Base-by-base conservation (phyloP, 179 eudicot species). In the Dionaea muscipula region DNA sequence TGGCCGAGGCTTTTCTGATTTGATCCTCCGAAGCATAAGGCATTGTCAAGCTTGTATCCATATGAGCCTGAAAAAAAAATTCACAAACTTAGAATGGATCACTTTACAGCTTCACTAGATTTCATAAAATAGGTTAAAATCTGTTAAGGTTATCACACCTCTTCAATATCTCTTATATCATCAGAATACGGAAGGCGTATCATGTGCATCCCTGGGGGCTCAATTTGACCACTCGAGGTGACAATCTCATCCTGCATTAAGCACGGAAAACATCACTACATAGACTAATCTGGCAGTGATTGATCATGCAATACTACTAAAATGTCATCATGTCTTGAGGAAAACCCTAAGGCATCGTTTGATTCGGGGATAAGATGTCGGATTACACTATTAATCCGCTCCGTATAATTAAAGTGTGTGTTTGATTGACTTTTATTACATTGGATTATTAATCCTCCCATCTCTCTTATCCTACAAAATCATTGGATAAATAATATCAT, bases 191-290 rank as follows among this genome's bases (percentile, higher is more conserved):
- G 99, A 60, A 93, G 89, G 65, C 78, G 73, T 67, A 93, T 81
- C 96, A 93, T 84, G 79, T 93, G 89, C 96, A 93, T 68, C 65
- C 99, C 99, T 51, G 99, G 94, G 31, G 99, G 99, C 72, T 93
- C 99, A 66, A 85, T 68, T 76, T 82, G 96, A 68, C 95, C 93
- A 57, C 94, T 58, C 20, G 78, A 26, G 72, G 56, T 78, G 45
- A 58, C 49, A 66, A 82, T 75, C 77, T 93, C 99, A 51, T 88
- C 99, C 99, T 93, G 87, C 76, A 70, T 50, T 46, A 26, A 50
- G 18, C 22, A 19, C 37, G 33, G 23, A 48, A 35, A 12, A 19
- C 33, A 60, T 36, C 22, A 49, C 9, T 18, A 10, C 35, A 4
- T 4, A 31, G 8, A 4, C 10, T 31, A 31, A 4, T 6, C 10